Percentiles rank a stretch among this genome's conserved stretches.
These are phyloP conservation scores for Ajuga chamaepitys DNA, from an alignment of 257 asterid species.

Conservation along the genomic window DNA sequence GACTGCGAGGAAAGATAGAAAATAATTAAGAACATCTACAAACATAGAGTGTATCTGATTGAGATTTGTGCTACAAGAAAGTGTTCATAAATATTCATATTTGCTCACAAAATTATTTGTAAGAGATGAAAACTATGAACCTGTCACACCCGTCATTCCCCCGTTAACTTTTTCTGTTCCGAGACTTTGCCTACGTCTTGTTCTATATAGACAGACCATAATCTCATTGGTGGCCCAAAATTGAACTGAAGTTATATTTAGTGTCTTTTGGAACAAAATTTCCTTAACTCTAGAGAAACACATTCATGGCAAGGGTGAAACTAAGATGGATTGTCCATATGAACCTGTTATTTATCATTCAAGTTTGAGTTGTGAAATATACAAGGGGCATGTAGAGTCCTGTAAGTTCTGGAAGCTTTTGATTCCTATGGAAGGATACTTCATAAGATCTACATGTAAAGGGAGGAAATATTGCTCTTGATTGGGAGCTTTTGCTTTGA, in stretches of 20 bases:
- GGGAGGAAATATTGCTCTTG: neutral
- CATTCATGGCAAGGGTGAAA: neutral
- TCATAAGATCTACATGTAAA: neutral
- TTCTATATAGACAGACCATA: neutral
- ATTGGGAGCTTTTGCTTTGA: neutral
- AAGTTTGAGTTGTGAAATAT: neutral
- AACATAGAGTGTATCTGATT: too few relatives aligned
- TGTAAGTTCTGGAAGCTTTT: neutral
- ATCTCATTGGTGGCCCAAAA: neutral
- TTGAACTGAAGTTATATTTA: neutral
- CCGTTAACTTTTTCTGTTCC: neutral
- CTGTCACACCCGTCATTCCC: too few relatives aligned
- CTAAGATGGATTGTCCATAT: neutral
- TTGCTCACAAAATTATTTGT: too few relatives aligned
- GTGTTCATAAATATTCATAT: too few relatives aligned
- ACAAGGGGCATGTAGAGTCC: neutral
- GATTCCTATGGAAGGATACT: neutral
- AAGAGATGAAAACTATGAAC: too few relatives aligned
- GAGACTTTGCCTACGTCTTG: neutral
- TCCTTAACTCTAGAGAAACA: neutral
- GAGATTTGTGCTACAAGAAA: too few relatives aligned
- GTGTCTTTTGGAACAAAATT: neutral
- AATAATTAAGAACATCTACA: too few relatives aligned
- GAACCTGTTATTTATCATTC: neutral
- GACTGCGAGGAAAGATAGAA: too few relatives aligned